A percentile compares a stretch with the other conserved stretches of the same genome.
Conservation (phyloP, 2,329 filamentous ascomycete species). For the Bertia moriformis region DNA sequence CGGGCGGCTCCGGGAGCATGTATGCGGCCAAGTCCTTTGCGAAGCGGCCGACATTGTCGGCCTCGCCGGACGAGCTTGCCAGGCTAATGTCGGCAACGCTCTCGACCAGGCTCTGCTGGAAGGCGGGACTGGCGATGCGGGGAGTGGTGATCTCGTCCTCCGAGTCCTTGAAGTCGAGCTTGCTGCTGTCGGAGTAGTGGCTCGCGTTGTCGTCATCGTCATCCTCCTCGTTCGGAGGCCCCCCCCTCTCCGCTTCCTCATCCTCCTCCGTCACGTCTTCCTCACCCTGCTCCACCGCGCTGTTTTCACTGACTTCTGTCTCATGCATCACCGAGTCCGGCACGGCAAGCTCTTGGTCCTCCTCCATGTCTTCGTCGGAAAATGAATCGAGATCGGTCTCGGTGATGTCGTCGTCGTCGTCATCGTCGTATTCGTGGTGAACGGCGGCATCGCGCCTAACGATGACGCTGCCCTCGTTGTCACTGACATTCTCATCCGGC, state of each 20-base stretch:
- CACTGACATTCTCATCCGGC: constrained; percentile 40
- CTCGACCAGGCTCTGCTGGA: constrained; percentile 1
- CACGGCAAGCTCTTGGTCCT: neutral
- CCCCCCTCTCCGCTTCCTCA: constrained; percentile 4
- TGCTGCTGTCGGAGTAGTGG: constrained; percentile 8
- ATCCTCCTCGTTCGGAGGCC: constrained; percentile 10
- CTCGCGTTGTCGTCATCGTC: constrained; percentile 41
- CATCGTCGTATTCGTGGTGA: constrained; percentile 55
- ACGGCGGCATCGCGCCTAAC: no score
- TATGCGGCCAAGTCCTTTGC: constrained; percentile 9
- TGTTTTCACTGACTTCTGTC: no score
- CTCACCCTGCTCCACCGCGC: constrained; percentile 8
- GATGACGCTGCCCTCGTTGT: constrained; percentile 44
- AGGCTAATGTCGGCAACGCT: constrained; percentile 2
- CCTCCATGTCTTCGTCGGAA: constrained; percentile 26
- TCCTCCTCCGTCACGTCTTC: constrained; percentile 13
- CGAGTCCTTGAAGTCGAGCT: neutral
- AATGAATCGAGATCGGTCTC: constrained; percentile 69
- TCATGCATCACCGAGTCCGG: no score
- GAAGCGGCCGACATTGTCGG: neutral
- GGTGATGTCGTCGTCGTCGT: constrained; percentile 88
- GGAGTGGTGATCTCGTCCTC: constrained; percentile 17
- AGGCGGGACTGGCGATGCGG: neutral
- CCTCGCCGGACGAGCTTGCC: neutral
- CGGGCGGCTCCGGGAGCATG: constrained; percentile 26